These are phyloP conservation scores for Terfezia boudieri DNA, from an alignment of 495 filamentous ascomycete species.

Conservation along the genomic window DNA sequence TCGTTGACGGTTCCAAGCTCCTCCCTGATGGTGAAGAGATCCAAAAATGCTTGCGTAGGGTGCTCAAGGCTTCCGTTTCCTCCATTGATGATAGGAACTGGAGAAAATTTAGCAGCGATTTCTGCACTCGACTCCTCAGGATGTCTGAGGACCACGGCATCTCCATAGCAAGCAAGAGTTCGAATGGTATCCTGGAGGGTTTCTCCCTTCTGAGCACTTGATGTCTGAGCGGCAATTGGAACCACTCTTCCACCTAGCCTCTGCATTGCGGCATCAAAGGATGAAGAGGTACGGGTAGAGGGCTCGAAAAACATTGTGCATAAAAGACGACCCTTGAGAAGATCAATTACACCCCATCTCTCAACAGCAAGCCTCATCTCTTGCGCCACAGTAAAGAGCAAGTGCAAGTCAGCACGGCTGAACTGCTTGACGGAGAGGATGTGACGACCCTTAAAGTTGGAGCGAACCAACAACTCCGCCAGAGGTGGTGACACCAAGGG, in stretches of 20 bases:
- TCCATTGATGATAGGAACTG: slow-evolving; percentile 85
- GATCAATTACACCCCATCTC: slow-evolving; percentile 65
- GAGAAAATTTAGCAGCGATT: slow-evolving; percentile 61
- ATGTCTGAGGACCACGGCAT: slow-evolving; percentile 85
- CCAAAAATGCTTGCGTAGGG: slow-evolving; percentile 94
- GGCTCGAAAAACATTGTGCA: slow-evolving; percentile 94
- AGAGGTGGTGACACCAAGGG: slow-evolving; percentile 34
- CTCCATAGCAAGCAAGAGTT: slow-evolving; percentile 79
- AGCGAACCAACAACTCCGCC: slow-evolving; percentile 45
- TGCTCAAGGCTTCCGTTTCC: slow-evolving; percentile 78
- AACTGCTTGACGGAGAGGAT: slow-evolving; percentile 82
- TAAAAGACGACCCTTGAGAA: slow-evolving; percentile 66
- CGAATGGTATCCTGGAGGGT: slow-evolving; percentile 79
- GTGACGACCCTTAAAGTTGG: slow-evolving; percentile 65
- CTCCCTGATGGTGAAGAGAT: slow-evolving; percentile 94
- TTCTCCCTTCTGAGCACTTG: slow-evolving; percentile 81
- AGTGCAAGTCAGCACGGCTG: slow-evolving; percentile 60
- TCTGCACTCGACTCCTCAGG: slow-evolving; percentile 57
- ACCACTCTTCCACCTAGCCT: slow-evolving; percentile 71
- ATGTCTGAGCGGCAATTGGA: slow-evolving; percentile 52
- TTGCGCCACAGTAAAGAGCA: slow-evolving; percentile 85
- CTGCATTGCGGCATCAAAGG: slow-evolving; percentile 96
- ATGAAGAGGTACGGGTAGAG: slow-evolving; percentile 83
- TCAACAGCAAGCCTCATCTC: slow-evolving; percentile 90
- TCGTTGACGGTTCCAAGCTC: slow-evolving; percentile 87